These are phyloP conservation scores for Yarrowia yakushimensis DNA, from an alignment of 805 yeast species.

Conservation along the genomic window DNA sequence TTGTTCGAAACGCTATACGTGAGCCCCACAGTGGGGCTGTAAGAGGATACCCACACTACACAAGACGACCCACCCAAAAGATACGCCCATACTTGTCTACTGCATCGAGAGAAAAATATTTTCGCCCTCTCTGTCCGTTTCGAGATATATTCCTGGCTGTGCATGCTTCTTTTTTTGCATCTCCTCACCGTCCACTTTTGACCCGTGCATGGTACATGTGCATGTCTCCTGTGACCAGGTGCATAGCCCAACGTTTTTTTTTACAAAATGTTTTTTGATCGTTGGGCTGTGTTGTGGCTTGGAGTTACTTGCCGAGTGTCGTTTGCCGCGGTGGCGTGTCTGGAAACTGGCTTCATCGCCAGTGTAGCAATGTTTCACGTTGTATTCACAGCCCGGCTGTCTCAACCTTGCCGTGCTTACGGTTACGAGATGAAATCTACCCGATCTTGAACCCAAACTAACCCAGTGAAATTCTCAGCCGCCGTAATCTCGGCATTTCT, in stretches of 20 bases:
- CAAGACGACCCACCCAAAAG: background rate
- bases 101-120: background rate
- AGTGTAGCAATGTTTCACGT: background rate
- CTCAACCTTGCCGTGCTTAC: background rate
- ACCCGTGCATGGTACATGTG: background rate
- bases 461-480: slow-evolving; percentile 19
- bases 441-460: slow-evolving; percentile 5
- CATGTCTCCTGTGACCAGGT: background rate
- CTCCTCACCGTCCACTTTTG: background rate
- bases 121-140: background rate
- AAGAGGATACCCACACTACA: background rate
- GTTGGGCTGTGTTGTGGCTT: no score
- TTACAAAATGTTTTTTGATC: no score
- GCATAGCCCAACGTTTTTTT: no score
- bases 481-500: slow-evolving; percentile 23
- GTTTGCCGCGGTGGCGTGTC: no score
- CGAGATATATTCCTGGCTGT: background rate
- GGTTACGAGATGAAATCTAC: background rate
- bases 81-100: background rate
- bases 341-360: no score
- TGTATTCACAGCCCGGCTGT: background rate
- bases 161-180: background rate
- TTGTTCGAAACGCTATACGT: background rate
- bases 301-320: background rate
- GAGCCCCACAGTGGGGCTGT: background rate